Percentiles rank a stretch among this genome's conserved stretches.
Conservation (phyloP, 2,329 filamentous ascomycete genomes). For the Xylaria sp. region DNA sequence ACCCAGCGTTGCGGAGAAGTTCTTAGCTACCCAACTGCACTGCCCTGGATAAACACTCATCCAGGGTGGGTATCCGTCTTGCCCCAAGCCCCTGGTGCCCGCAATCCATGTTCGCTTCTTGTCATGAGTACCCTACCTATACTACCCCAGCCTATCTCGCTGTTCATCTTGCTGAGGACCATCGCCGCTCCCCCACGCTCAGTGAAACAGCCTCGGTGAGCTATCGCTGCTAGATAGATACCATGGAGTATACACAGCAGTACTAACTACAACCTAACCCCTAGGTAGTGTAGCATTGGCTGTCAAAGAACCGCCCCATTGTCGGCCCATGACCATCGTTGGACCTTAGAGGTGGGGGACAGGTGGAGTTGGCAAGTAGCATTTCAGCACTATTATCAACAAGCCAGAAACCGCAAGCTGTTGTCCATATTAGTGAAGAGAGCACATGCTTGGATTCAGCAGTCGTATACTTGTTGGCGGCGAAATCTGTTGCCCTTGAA, state of each 20-base stretch:
- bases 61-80: slow-evolving; percentile 6
- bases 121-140: background rate
- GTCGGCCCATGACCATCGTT: slow-evolving; percentile 6
- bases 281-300: background rate
- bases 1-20: slow-evolving; percentile 28
- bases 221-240: slow-evolving; percentile 4
- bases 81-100: background rate
- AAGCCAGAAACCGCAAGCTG: background rate
- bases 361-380: background rate
- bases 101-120: background rate
- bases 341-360: background rate
- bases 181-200: background rate
- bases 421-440: background rate
- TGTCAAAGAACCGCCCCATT: background rate
- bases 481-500: background rate
- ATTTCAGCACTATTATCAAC: slow-evolving; percentile 1
- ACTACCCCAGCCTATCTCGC: background rate
- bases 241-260: background rate
- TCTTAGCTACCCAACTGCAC: background rate
- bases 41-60: slow-evolving; percentile 33
- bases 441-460: background rate
- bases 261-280: background rate
- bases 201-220: background rate
- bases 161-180: slow-evolving; percentile 7
- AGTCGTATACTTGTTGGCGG: background rate